Evolutionary conservation across 805 yeast species (phyloP).

Genomic region (Lipomyces mesembrius): DNA sequence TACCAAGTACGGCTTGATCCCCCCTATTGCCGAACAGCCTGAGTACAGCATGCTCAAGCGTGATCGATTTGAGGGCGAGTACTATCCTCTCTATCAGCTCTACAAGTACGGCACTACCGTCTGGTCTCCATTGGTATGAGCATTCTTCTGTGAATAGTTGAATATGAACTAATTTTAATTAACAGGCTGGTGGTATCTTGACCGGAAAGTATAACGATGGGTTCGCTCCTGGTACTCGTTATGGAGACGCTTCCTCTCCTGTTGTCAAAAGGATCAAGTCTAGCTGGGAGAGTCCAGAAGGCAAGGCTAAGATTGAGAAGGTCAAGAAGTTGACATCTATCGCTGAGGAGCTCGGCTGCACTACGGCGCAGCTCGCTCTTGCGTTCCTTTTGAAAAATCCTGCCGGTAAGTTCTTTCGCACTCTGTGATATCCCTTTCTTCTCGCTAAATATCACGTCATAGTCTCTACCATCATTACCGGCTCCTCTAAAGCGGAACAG

Average conservation of each 20-base stretch:
- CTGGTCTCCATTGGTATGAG: conserved; percentile 41
- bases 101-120: conserved; percentile 46
- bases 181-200: conserved; percentile 42
- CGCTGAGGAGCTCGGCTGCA: conserved; percentile 42
- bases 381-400: conserved; percentile 45
- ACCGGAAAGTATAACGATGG: conserved; percentile 46
- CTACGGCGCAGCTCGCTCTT: conserved; percentile 43
- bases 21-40: conserved; percentile 46
- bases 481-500: conserved; percentile 44
- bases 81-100: conserved; percentile 41
- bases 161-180: neutral
- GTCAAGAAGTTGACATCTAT: conserved; percentile 38
- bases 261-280: conserved; percentile 23
- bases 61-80: conserved; percentile 43
- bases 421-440: no score
- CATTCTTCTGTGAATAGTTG: neutral
- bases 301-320: conserved; percentile 39
- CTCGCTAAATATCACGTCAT: neutral
- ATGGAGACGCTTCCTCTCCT: conserved; percentile 22
- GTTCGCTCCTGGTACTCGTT: conserved; percentile 41
- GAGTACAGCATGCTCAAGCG: conserved; percentile 41
- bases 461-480: conserved; percentile 44
- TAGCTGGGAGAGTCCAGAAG: conserved; percentile 39
- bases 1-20: conserved; percentile 42
- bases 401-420: conserved; percentile 31